Evolutionary conservation across 2,329 filamentous ascomycete species (phyloP).

Genomic region (Ceratocystis papillata): DNA sequence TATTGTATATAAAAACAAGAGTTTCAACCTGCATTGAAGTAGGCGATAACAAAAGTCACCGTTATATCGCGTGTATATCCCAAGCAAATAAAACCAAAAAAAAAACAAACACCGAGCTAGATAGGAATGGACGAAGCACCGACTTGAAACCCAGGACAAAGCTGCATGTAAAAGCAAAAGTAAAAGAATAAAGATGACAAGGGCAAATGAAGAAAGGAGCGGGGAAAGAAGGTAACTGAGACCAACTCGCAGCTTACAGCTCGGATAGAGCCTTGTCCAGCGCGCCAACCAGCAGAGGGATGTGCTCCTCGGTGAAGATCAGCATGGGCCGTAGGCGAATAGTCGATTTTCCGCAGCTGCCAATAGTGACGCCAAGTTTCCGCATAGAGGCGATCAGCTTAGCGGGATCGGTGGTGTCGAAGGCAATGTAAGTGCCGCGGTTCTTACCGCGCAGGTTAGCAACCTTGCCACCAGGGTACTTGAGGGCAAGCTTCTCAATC

Average conservation of each 20-base stretch:
- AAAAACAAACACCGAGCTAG: slow-evolving; percentile 3
- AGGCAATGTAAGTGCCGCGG: slow-evolving; percentile 60
- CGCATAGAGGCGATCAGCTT: slow-evolving; percentile 57
- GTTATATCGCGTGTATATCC: slow-evolving; percentile 2
- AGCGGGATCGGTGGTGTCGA: slow-evolving; percentile 60
- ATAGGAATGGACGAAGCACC: slow-evolving; percentile 1
- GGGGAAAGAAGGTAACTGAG: too few relatives aligned
- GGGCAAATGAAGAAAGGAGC: background rate
- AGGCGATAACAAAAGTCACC: background rate
- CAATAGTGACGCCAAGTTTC: slow-evolving; percentile 62
- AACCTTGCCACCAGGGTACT: slow-evolving; percentile 55
- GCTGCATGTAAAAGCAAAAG: slow-evolving; percentile 1
- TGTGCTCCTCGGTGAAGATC: slow-evolving; percentile 65
- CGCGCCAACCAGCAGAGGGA: slow-evolving; percentile 19
- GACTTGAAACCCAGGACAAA: background rate
- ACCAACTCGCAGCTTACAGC: slow-evolving; percentile 13
- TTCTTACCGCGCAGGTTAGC: slow-evolving; percentile 66
- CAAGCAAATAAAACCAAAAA: background rate
- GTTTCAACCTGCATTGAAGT: background rate
- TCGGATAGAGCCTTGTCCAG: slow-evolving; percentile 22
- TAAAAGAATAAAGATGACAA: slow-evolving; percentile 7
- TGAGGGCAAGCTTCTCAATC: slow-evolving; percentile 50
- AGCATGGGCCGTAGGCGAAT: slow-evolving; percentile 70
- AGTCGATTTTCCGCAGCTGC: slow-evolving; percentile 58
- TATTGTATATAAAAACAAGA: background rate